Evolutionary conservation across 23 red algal genomes (phyloP).

Genomic region (Pyropia yezoensis): DNA sequence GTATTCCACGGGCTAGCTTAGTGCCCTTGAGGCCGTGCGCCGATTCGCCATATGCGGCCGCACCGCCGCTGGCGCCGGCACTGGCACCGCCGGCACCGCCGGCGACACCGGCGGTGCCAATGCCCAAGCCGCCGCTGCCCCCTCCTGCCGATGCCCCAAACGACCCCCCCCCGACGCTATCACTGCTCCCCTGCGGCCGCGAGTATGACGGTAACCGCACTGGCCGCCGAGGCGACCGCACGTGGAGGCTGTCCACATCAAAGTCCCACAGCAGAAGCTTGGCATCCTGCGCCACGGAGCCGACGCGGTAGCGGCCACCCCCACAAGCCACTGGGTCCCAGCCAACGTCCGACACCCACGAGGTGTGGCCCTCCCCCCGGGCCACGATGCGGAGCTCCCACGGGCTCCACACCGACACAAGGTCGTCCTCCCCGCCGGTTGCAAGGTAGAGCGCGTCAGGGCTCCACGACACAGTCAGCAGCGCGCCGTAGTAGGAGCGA

Average conservation of each 20-base stretch:
- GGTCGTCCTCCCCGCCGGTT: constrained; percentile 94
- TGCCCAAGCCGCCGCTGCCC: too few species aligned
- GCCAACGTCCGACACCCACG: constrained; percentile 57
- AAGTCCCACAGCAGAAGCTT: constrained; percentile 94
- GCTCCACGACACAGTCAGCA: constrained; percentile 85
- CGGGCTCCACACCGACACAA: constrained; percentile 74
- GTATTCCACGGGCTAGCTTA: too few species aligned
- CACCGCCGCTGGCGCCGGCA: too few species aligned
- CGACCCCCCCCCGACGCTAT: too few species aligned
- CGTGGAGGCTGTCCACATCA: constrained; percentile 42
- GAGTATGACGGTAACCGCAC: too few species aligned
- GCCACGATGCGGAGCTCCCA: constrained; percentile 50
- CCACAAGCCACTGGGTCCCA: constrained; percentile 46
- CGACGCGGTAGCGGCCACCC: constrained; percentile 63
- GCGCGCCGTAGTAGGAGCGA: constrained; percentile 86
- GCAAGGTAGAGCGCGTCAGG: constrained; percentile 87
- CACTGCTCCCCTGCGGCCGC: too few species aligned
- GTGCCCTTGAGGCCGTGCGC: too few species aligned
- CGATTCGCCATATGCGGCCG: too few species aligned
- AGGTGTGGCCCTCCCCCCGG: constrained; percentile 60
- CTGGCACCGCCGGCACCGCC: too few species aligned
- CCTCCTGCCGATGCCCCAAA: too few species aligned
- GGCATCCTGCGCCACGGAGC: constrained; percentile 75
- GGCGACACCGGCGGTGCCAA: too few species aligned
- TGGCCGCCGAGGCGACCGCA: too few species aligned